Evolutionary conservation across 306 rosid genomes (phyloP).

Genomic region (Medicago truncatula): MtrunA17r5.0-ANR NC_053048.1:35431501-35432000

Average conservation of each 20-base stretch:
- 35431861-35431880: constrained; percentile 33
- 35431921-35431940: constrained; percentile 28
- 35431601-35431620: not conserved
- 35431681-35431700: constrained; percentile 53
- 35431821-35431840: constrained; percentile 63
- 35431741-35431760: constrained; percentile 92
- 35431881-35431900: constrained; percentile 37
- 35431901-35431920: constrained; percentile 48
- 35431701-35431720: constrained; percentile 95
- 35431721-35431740: constrained; percentile 85
- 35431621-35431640: not conserved
- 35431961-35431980: constrained; percentile 56
- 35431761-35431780: constrained; percentile 88
- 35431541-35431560: too few species aligned
- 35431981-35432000: constrained; percentile 19
- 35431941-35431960: constrained; percentile 64
- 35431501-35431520: too few species aligned
- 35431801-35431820: constrained; percentile 90
- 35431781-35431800: constrained; percentile 85
- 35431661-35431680: constrained; percentile 32
- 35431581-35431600: not conserved
- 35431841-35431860: constrained; percentile 39
- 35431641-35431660: not conserved
- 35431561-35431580: too few species aligned
- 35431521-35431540: too few species aligned